These are phyloP conservation scores for Fusarium armeniacum DNA, from an alignment of 2,329 filamentous ascomycete genomes.

Conservation along the genomic window DNA sequence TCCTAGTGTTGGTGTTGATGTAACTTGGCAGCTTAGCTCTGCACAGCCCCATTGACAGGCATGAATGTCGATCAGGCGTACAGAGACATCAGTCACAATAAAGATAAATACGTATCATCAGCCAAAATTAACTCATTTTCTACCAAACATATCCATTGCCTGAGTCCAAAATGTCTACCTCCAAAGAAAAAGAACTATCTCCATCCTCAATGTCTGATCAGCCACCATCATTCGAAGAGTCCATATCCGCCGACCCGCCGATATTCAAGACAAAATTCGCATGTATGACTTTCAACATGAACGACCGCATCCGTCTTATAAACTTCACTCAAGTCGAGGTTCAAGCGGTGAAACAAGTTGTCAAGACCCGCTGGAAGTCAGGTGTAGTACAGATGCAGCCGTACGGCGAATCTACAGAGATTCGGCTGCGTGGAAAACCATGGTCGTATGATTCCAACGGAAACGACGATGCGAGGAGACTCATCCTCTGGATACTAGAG, in stretches of 20 bases:
- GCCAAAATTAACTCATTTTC: not conserved
- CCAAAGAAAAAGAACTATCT: not conserved
- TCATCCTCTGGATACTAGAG: constrained; percentile 27
- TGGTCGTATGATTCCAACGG: constrained; percentile 14
- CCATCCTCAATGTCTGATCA: not conserved
- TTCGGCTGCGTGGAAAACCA: constrained; percentile 12
- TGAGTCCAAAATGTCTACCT: not conserved
- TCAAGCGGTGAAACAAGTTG: not conserved
- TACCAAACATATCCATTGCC: not conserved
- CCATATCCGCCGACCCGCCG: constrained; percentile 6
- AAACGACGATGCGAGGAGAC: constrained; percentile 24
- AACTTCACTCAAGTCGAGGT: constrained; percentile 22
- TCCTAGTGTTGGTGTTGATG: not conserved
- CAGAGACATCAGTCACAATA: not conserved
- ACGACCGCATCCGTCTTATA: constrained; percentile 26
- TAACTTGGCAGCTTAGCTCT: not conserved
- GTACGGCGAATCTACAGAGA: constrained; percentile 21
- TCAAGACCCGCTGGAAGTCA: constrained; percentile 4
- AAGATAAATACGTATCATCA: not conserved
- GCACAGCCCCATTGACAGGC: constrained; percentile 1
- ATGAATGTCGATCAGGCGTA: not conserved
- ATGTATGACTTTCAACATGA: constrained; percentile 21
- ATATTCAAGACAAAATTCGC: constrained; percentile 23
- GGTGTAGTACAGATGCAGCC: constrained; percentile 2
- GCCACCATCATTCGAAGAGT: constrained; percentile 32